Evolutionary conservation across 495 filamentous ascomycete species (phyloP).

Genomic region (Daldinia decipiens): DNA sequence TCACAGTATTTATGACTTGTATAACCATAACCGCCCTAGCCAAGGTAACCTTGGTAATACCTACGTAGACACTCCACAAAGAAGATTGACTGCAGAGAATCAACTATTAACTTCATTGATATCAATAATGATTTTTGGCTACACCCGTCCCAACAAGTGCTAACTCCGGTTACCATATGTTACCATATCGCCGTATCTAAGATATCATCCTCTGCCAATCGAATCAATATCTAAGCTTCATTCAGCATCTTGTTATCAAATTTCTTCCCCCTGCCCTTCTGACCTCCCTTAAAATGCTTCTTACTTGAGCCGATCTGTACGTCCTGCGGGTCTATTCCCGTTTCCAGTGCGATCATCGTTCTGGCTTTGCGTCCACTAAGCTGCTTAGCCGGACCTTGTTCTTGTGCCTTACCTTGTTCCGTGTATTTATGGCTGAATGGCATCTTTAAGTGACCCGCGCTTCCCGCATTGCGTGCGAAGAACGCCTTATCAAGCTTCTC

Average conservation of each 20-base stretch:
- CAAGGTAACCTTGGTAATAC: not conserved
- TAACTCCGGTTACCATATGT: not conserved
- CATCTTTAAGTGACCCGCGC: constrained; percentile 73
- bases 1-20: not conserved
- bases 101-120: not conserved
- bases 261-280: constrained; percentile 65
- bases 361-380: constrained; percentile 86
- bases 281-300: constrained; percentile 93
- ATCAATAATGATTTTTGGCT: not conserved
- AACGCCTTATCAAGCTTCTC: constrained; percentile 83
- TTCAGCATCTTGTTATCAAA: constrained; percentile 49
- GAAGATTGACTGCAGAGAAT: not conserved
- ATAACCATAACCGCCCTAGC: constrained; percentile 6
- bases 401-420: constrained; percentile 70
- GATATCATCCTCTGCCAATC: not conserved
- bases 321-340: constrained; percentile 84
- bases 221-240: not conserved
- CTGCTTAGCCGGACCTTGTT: constrained; percentile 65
- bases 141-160: not conserved
- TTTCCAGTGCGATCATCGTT: constrained; percentile 85
- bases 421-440: constrained; percentile 89
- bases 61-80: not conserved
- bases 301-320: constrained; percentile 76
- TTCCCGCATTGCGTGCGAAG: constrained; percentile 73
- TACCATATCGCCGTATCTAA: not conserved